Evolutionary conservation across 805 yeast species (phyloP), one percentile per base, ranked within the genome.

Genomic region (Scheffersomyces coipomensis): DNA sequence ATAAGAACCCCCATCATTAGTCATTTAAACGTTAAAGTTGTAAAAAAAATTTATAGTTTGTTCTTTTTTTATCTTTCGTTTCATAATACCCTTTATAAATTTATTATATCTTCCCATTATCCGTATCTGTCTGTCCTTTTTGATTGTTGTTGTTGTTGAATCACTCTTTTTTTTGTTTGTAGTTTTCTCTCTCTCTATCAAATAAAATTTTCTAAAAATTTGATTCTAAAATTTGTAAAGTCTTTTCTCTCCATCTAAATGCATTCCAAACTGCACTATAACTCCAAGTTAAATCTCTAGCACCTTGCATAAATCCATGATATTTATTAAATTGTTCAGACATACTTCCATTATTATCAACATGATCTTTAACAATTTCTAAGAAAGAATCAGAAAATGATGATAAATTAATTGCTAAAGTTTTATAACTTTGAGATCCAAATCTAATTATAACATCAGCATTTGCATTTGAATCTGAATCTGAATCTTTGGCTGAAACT

Each of bases 221-320:
- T 24, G 27, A 24, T 13, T 27, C 18, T 27, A 36, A 19, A 18
- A 36, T 21, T 29, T 21, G 33, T 31, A 32, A 29, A 22, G 39
- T 29, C 31, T 27, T 43, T 38, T 53, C 47, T 59, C 93, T 79
- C 81, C 86, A 78, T 57, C 82, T 71, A 41, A 76, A 65, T 9
- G 91, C 79, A 48, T 79, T 75, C 79, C 84, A 81, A 33, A 85
- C 77, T 4, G 95, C 75, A 23, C 88, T 79, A 57, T 88, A 88
- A 44, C 95, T 84, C 98, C 98, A 91, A 4, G 97, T 90, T 49
- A 91, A 75, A 51, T 86, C 78, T 39, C 66, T 63, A 0, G 98
- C 98, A 5, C 98, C 98, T 60, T 83, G 85, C 84, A 88, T 79
- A 58, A 62, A 88, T 0, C 98, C 98, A 30, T 75, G 79, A 51